These are phyloP conservation scores for Cardamine resedifolia DNA, from an alignment of 345 rosid genomes.

Conservation along the genomic window DNA sequence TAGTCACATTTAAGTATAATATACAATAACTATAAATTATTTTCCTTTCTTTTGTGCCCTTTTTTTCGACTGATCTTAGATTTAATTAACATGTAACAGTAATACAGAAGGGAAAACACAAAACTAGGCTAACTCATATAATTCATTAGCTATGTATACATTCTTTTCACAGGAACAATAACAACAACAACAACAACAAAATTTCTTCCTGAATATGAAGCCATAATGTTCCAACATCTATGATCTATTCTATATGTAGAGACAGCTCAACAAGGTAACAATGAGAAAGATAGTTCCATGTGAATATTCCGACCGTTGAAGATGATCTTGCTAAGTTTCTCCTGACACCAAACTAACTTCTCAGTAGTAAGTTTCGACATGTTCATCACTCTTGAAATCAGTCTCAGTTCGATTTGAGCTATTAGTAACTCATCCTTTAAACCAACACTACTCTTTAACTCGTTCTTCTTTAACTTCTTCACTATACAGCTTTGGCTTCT, in stretches of 20 bases:
- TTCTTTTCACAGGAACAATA: too few species aligned
- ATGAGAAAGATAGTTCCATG: slow-evolving; percentile 64
- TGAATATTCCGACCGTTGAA: slow-evolving; percentile 50
- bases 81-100: too few species aligned
- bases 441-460: slow-evolving; percentile 31
- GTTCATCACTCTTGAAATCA: slow-evolving; percentile 65
- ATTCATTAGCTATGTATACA: too few species aligned
- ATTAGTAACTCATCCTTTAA: slow-evolving; percentile 46
- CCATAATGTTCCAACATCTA: not conserved
- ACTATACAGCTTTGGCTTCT: slow-evolving; percentile 61
- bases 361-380: slow-evolving; percentile 60
- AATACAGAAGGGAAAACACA: too few species aligned
- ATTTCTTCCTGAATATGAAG: too few species aligned
- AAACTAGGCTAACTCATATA: too few species aligned
- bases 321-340: slow-evolving; percentile 55
- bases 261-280: slow-evolving; percentile 60
- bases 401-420: slow-evolving; percentile 59
- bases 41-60: too few species aligned
- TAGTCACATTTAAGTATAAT: too few species aligned
- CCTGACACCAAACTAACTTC: slow-evolving; percentile 76
- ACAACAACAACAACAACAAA: too few species aligned
- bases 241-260: not conserved
- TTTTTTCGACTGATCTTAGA: too few species aligned
- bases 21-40: too few species aligned
- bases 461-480: slow-evolving; percentile 60